A percentile compares a stretch with the other conserved stretches of the same genome.
Conservation (phyloP, 78 protist species). For the Neovahlkampfia damariscottae region DNA sequence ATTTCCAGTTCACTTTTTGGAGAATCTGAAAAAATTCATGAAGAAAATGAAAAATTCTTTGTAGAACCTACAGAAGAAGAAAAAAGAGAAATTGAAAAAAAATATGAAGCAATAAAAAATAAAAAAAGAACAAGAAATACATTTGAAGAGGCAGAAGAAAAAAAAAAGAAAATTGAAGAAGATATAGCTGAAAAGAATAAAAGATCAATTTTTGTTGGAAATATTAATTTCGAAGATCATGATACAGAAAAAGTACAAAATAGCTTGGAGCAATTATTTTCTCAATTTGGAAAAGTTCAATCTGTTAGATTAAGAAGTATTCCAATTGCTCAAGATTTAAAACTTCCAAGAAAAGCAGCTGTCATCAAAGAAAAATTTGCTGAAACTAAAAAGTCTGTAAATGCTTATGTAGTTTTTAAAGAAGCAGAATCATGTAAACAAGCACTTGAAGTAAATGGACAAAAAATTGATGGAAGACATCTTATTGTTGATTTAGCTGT, state of each 20-base stretch:
- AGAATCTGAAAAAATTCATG: too few relatives aligned
- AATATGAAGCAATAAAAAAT: background rate
- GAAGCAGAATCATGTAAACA: background rate
- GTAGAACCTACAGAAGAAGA: background rate
- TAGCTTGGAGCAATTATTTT: background rate
- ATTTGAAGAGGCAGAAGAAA: background rate
- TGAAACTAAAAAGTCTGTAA: background rate
- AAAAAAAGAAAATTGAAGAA: background rate
- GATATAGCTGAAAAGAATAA: background rate
- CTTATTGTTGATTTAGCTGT: background rate
- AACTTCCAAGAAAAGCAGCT: background rate
- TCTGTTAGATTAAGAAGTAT: background rate
- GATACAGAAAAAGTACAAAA: background rate
- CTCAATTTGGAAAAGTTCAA: background rate
- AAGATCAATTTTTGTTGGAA: background rate
- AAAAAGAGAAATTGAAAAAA: background rate
- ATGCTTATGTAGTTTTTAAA: background rate
- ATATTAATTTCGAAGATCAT: background rate
- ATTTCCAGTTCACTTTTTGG: too few relatives aligned
- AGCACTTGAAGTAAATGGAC: background rate
- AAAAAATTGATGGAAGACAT: background rate
- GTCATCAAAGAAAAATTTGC: background rate
- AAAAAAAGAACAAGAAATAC: background rate
- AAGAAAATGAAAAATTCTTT: background rate
- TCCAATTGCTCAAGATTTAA: background rate